These are phyloP conservation scores for Iberis pinnata DNA, from an alignment of 345 rosid genomes.

Conservation along the genomic window DNA sequence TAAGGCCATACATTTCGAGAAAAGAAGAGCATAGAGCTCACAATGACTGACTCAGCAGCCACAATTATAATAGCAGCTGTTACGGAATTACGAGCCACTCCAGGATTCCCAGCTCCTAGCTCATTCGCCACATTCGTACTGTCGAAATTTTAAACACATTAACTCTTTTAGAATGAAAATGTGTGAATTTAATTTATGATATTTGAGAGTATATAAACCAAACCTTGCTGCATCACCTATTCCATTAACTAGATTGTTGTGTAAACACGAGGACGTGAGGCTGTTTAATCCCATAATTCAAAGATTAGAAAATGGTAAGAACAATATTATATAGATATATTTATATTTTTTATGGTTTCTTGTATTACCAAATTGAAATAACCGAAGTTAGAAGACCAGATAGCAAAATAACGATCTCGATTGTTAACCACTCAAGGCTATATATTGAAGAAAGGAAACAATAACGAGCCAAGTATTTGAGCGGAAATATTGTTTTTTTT, in stretches of 20 bases:
- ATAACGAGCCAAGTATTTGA: too few species aligned
- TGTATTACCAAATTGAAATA: constrained; percentile 44
- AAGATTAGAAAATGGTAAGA: not conserved
- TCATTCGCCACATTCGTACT: constrained; percentile 35
- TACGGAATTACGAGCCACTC: constrained; percentile 27
- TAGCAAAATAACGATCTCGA: constrained; percentile 46
- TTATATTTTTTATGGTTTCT: not conserved
- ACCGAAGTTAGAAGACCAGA: constrained; percentile 60
- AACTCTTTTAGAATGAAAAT: not conserved
- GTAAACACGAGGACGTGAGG: constrained; percentile 31
- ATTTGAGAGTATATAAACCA: not conserved
- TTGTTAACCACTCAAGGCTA: constrained; percentile 69
- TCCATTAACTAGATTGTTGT: constrained; percentile 29
- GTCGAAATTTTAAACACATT: not conserved
- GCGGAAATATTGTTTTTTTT: too few species aligned
- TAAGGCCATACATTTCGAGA: constrained; percentile 31
- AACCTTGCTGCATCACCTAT: constrained; percentile 33
- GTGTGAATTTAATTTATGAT: not conserved
- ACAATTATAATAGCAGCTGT: constrained; percentile 26
- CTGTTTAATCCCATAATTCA: constrained; percentile 11
- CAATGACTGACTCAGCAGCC: constrained; percentile 29
- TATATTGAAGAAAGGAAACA: not conserved
- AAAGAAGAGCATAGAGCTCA: constrained; percentile 23
- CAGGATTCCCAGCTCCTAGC: constrained; percentile 32
- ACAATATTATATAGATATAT: not conserved